phyloP scores from a whole-genome alignment of 805 yeast species.

The Myxozyma udenii region DNA sequence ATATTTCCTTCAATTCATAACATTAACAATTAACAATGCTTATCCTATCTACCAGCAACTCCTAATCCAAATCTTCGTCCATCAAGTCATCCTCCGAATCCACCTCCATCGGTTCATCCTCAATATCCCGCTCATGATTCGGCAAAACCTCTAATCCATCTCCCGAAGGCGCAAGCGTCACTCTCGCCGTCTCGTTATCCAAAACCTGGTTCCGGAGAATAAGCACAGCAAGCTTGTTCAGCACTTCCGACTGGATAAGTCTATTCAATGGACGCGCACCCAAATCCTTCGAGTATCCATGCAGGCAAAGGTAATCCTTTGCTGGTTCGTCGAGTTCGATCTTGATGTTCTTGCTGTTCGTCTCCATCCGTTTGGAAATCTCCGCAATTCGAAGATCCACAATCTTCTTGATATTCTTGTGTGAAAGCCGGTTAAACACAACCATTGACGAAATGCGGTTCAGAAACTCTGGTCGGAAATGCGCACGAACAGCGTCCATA shows the following conservation, averaged over 20 bases:
- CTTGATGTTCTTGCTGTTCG: conserved; percentile 73
- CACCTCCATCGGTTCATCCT: conserved; percentile 36
- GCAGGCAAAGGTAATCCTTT: conserved; percentile 70
- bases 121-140: conserved; percentile 61
- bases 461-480: conserved; percentile 95
- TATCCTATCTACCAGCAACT: no score
- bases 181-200: conserved; percentile 82
- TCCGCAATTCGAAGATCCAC: conserved; percentile 81
- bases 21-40: no score
- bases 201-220: conserved; percentile 79
- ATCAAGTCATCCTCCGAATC: conserved; percentile 31
- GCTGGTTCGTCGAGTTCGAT: conserved; percentile 75
- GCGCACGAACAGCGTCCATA: conserved; percentile 76
- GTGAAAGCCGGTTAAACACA: conserved; percentile 87
- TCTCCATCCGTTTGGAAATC: conserved; percentile 78
- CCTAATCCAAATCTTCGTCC: conserved; percentile 28
- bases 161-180: conserved; percentile 48
- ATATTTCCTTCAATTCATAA: no score
- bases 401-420: conserved; percentile 87
- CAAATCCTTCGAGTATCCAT: conserved; percentile 88
- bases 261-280: conserved; percentile 95
- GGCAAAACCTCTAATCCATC: conserved; percentile 78
- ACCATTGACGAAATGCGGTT: conserved; percentile 93
- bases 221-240: conserved; percentile 85
- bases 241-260: conserved; percentile 80